Conservation (phyloP, 257 asterid genomes). For the Plantago elongata region DNA sequence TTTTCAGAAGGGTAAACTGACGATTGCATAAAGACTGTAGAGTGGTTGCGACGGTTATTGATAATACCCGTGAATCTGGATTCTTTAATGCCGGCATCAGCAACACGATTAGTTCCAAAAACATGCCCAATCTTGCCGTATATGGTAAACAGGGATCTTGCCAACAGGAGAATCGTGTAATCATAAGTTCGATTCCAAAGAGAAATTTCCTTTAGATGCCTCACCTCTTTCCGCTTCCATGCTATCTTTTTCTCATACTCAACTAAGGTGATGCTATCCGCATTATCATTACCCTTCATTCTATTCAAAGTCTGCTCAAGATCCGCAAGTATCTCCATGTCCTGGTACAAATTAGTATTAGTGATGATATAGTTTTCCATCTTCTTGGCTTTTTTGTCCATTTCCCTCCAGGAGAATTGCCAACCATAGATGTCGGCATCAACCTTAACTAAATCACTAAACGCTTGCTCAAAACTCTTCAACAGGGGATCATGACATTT, state of each 20-base stretch:
- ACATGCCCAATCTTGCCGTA: conserved; percentile 71
- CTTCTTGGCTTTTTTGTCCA: conserved; percentile 69
- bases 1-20: conserved; percentile 75
- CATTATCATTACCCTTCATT: conserved; percentile 50
- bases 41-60: conserved; percentile 47
- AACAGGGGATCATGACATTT: conserved; percentile 65
- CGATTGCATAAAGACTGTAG: conserved; percentile 62
- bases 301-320: conserved; percentile 73
- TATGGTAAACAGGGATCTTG: conserved; percentile 69
- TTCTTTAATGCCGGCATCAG: conserved; percentile 41
- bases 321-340: conserved; percentile 77
- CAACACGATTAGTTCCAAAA: conserved; percentile 50
- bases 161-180: conserved; percentile 62
- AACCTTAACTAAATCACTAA: conserved; percentile 43
- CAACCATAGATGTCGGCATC: conserved; percentile 59
- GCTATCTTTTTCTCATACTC: conserved; percentile 76
- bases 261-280: conserved; percentile 62
- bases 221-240: conserved; percentile 72
- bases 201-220: conserved; percentile 57
- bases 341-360: conserved; percentile 67
- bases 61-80: conserved; percentile 35
- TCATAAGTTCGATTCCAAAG: conserved; percentile 80
- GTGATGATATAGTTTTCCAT: conserved; percentile 51
- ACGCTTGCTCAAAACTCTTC: conserved; percentile 77
- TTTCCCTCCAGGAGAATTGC: conserved; percentile 66